Evolutionary conservation across 2,329 filamentous ascomycete species (phyloP).

Genomic region (Trichoderma sp.): DNA sequence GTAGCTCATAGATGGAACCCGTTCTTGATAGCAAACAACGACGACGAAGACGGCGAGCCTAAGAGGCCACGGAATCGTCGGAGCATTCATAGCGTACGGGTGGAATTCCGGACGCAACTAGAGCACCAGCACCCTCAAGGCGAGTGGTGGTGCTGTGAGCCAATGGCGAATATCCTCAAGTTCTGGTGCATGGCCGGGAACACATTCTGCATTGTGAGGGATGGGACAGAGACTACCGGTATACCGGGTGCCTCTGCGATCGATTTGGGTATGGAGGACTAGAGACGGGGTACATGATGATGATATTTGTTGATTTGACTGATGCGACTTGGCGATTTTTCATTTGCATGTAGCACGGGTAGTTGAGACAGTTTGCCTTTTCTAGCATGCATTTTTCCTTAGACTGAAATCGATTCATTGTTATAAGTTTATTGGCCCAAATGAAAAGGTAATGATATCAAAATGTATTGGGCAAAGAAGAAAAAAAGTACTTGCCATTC

Average conservation of each 20-base stretch:
- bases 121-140: neutral
- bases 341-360: neutral
- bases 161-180: neutral
- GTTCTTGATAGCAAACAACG: neutral
- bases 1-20: neutral
- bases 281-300: neutral
- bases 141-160: neutral
- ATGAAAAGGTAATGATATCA: neutral
- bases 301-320: neutral
- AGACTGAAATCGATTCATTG: neutral
- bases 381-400: too few relatives aligned
- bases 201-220: neutral
- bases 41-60: too few relatives aligned
- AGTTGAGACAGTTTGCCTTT: neutral
- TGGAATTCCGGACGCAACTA: neutral
- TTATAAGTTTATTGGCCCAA: neutral
- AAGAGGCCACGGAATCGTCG: neutral
- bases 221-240: neutral
- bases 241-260: neutral
- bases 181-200: neutral
- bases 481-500: neutral
- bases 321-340: neutral
- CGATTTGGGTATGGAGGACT: neutral
- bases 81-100: neutral
- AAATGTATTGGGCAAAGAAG: neutral